phyloP scores from a whole-genome alignment of 495 filamentous ascomycete species.

The Darksidea phi region DNA sequence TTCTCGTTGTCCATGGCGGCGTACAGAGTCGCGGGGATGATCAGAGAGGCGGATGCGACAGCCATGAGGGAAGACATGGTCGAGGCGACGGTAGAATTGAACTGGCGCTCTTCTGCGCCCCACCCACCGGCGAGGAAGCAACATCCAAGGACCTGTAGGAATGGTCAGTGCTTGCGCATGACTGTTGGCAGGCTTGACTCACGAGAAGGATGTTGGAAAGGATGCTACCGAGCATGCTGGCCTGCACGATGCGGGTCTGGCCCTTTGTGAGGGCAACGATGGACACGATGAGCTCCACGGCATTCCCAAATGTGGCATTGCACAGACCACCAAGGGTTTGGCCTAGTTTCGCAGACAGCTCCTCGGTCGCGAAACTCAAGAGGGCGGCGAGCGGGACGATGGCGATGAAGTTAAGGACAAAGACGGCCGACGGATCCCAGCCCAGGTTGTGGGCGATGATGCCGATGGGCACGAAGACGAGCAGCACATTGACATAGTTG shows the following conservation, averaged over 20 bases:
- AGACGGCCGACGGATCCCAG: conserved; percentile 75
- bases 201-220: conserved; percentile 90
- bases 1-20: conserved; percentile 50
- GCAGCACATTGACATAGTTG: conserved; percentile 80
- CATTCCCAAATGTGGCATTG: conserved; percentile 97
- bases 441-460: conserved; percentile 71
- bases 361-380: conserved; percentile 93
- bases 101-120: conserved; percentile 65
- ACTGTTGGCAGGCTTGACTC: conserved; percentile 7
- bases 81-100: conserved; percentile 85
- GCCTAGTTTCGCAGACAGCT: conserved; percentile 78
- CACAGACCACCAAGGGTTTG: conserved; percentile 88
- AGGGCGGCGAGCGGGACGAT: conserved; percentile 92
- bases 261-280: conserved; percentile 82
- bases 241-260: conserved; percentile 92
- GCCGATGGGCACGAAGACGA: conserved; percentile 87
- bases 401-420: conserved; percentile 89
- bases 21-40: conserved; percentile 85
- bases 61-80: conserved; percentile 97
- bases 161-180: background rate
- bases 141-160: conserved; percentile 72
- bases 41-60: conserved; percentile 83
- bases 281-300: conserved; percentile 97
- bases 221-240: conserved; percentile 96
- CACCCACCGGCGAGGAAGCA: conserved; percentile 92